A percentile compares a stretch with the other conserved stretches of the same genome.
phyloP scores from a whole-genome alignment of 2,329 filamentous ascomycete species.

The Neocatenulostroma microsporum region DNA sequence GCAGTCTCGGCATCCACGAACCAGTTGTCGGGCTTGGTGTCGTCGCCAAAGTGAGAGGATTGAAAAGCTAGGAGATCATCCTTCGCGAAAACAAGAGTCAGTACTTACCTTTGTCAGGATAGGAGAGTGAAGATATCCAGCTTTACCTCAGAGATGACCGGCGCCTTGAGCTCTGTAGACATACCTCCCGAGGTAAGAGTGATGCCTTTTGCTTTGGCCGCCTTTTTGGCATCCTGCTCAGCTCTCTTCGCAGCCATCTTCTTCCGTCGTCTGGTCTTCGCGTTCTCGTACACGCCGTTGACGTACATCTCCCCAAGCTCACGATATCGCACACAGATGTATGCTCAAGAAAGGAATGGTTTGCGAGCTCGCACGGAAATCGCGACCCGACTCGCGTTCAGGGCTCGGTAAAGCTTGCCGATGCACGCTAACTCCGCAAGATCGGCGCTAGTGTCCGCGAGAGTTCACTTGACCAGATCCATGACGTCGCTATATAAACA shows the following conservation, averaged over 20 bases:
- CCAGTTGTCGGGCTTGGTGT: conserved; percentile 28
- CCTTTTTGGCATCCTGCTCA: conserved; percentile 10
- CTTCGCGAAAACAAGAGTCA: conserved; percentile 25
- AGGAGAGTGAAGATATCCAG: background rate
- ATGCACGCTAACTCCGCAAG: no score
- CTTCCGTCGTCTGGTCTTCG: conserved; percentile 6
- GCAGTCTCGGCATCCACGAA: conserved; percentile 24
- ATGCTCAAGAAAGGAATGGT: no score
- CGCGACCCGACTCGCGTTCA: no score
- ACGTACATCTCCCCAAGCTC: background rate
- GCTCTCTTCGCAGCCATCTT: conserved; percentile 6
- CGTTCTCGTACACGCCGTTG: background rate
- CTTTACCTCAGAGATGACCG: conserved; percentile 26
- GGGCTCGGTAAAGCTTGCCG: no score
- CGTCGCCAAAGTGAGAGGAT: conserved; percentile 35
- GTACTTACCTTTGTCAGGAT: conserved; percentile 23
- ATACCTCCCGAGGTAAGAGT: no score
- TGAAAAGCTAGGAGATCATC: conserved; percentile 39
- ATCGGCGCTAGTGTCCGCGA: no score
- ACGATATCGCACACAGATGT: no score
- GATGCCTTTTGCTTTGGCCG: conserved; percentile 1
- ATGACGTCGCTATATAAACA: conserved; percentile 1
- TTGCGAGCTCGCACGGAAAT: no score
- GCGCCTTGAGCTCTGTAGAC: conserved; percentile 8
- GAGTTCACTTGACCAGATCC: conserved; percentile 1